Conservation (phyloP, 2,329 filamentous ascomycete species). For the Aureobasidium melanogenum region DNA sequence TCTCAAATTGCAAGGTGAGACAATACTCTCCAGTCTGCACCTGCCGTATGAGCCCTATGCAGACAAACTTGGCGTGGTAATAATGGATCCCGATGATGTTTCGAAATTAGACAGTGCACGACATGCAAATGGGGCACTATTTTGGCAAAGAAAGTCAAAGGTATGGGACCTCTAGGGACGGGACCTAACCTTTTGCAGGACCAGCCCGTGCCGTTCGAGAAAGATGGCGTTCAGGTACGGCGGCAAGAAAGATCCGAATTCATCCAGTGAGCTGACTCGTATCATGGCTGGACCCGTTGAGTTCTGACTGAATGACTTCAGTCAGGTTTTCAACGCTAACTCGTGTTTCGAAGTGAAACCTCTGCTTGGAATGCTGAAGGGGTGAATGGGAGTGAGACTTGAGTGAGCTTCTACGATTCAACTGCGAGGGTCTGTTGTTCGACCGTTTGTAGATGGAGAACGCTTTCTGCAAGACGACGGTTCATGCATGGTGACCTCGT, state of each 20-base stretch:
- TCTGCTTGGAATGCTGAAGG: neutral
- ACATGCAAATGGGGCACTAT: constrained; percentile 1
- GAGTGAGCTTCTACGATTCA: neutral
- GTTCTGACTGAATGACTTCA: neutral
- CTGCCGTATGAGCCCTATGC: neutral
- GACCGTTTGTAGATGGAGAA: neutral
- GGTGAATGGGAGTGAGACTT: neutral
- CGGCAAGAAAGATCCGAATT: neutral
- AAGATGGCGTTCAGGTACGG: neutral
- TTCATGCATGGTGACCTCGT: constrained; percentile 8
- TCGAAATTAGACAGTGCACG: neutral
- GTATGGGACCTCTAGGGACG: neutral
- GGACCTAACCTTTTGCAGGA: neutral
- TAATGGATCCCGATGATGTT: neutral
- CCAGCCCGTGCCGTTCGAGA: constrained; percentile 2
- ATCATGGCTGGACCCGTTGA: neutral
- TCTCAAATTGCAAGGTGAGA: constrained; percentile 7
- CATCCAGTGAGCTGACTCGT: neutral
- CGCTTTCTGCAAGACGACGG: neutral
- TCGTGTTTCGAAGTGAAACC: neutral
- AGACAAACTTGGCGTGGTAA: neutral
- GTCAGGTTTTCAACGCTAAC: neutral
- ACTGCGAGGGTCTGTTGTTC: neutral
- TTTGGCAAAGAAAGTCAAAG: neutral
- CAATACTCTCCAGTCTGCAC: constrained; percentile 1